These are phyloP conservation scores for Panaeolus cyanescens DNA, from an alignment of 768 basidiomycete species.

Conservation along the genomic window DNA sequence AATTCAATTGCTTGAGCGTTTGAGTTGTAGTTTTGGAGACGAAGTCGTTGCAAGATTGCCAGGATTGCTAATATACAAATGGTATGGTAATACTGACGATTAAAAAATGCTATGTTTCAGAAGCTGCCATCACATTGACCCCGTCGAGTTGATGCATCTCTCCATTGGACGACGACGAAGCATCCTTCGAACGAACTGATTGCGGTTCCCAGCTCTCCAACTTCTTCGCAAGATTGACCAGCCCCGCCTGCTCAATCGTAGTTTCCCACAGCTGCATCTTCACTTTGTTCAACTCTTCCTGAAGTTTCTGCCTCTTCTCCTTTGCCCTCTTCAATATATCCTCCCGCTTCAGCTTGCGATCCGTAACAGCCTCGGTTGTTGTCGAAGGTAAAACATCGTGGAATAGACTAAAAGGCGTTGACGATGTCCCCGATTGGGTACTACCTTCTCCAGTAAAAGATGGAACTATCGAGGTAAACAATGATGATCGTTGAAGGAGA, in stretches of 20 bases:
- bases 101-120: too few species aligned
- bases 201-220: constrained; percentile 4
- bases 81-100: too few species aligned
- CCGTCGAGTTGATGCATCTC: too few species aligned
- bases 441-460: not conserved
- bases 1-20: not conserved
- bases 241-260: constrained; percentile 67
- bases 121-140: too few species aligned
- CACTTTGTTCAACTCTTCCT: constrained; percentile 55
- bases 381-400: not conserved
- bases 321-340: constrained; percentile 52
- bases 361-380: constrained; percentile 1
- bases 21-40: too few species aligned
- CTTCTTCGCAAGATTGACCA: constrained; percentile 44
- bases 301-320: constrained; percentile 52
- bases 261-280: constrained; percentile 76
- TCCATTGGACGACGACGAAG: not conserved
- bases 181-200: not conserved
- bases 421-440: not conserved
- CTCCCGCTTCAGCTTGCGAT: constrained; percentile 23
- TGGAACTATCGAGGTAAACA: not conserved
- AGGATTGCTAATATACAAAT: too few species aligned
- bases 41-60: too few species aligned
- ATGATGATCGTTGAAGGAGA: not conserved
- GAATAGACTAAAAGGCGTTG: not conserved